Evolutionary conservation across 495 filamentous ascomycete species (phyloP), one percentile per base, ranked within the genome.

Genomic region (Rusavskia elegans): DNA sequence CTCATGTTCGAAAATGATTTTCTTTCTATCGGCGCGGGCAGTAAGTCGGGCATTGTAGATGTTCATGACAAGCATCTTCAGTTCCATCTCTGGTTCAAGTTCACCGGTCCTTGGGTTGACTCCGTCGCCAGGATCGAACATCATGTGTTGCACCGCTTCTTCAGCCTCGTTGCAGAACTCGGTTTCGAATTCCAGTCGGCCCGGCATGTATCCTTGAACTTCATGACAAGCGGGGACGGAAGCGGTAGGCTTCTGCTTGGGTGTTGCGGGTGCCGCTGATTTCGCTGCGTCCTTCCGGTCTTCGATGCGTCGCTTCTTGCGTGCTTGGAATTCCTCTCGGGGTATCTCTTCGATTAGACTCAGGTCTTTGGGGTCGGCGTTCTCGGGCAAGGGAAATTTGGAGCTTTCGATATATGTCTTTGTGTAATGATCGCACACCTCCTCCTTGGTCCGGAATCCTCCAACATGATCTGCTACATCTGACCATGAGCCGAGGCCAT

Each of bases 391-490:
- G 0, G 92, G 92, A 56, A 97, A 99, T 20, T 75, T 78, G 1
- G 77, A 67, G 39, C 84, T 89, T 35, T 94, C 71, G 51, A 99
- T 70, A 55, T 92, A 99, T 16, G 85, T 89, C 51, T 85, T 76
- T 56, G 88, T 75, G 59, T 97, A 99, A 59, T 99, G 92, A 52
- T 94, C 82, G 30, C 85, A 75, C 19, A 97, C 93, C 62, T 99
- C 92, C 55, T 96, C 90, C 64, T 95, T 99, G 53, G 78, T 80
- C 42, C 92, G 82, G 58, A 84, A 96, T 17, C 92, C 92, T 16
- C 92, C 92, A 53, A 99, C 96, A 63, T 99, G 92, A 61, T 99
- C 89, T 35, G 92, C 89, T 50, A 99, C 89, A 61, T 99, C 92
- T 20, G 88, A 87, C 92, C 92, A 99, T 5, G 89, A 95, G 7